Conservation (phyloP, 148 eudicot genomes). For the Rhododendron vialii region DNA sequence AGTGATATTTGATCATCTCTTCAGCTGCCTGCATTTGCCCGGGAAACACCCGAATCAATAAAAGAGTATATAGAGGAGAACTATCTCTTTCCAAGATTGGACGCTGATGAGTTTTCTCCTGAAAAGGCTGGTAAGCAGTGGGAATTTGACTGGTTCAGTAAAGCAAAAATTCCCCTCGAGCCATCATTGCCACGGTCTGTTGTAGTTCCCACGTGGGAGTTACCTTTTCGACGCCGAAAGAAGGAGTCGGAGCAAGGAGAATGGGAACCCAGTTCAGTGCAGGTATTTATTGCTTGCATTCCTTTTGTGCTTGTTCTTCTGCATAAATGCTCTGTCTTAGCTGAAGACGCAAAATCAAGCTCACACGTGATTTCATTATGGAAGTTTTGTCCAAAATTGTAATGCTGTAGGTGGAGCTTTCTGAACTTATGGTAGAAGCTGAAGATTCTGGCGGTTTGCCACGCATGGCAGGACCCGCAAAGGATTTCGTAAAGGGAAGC, state of each 20-base stretch:
- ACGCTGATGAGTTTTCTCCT: conserved; percentile 77
- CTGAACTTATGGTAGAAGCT: conserved; percentile 61
- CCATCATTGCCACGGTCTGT: conserved; percentile 76
- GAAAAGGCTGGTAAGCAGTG: conserved; percentile 83
- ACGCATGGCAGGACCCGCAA: conserved; percentile 80
- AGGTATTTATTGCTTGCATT: conserved; percentile 44
- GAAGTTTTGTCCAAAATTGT: conserved; percentile 16
- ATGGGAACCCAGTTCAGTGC: conserved; percentile 83
- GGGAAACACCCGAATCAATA: conserved; percentile 74
- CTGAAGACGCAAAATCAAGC: neutral
- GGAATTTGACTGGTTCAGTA: conserved; percentile 96
- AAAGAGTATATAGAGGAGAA: conserved; percentile 66
- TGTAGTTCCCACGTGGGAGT: conserved; percentile 82
- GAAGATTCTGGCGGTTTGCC: conserved; percentile 76
- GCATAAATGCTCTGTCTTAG: neutral
- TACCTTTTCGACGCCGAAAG: conserved; percentile 76
- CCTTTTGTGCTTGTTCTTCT: neutral
- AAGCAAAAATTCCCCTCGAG: conserved; percentile 64
- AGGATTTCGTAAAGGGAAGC: conserved; percentile 94
- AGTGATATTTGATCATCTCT: conserved; percentile 9
- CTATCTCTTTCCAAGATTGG: conserved; percentile 76
- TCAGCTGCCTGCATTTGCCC: conserved; percentile 95
- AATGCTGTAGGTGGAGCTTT: conserved; percentile 64
- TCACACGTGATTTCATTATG: conserved; percentile 7
- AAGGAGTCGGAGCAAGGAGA: conserved; percentile 24